Evolutionary conservation across 257 asterid species (phyloP).

Genomic region (Coffea canephora): DNA sequence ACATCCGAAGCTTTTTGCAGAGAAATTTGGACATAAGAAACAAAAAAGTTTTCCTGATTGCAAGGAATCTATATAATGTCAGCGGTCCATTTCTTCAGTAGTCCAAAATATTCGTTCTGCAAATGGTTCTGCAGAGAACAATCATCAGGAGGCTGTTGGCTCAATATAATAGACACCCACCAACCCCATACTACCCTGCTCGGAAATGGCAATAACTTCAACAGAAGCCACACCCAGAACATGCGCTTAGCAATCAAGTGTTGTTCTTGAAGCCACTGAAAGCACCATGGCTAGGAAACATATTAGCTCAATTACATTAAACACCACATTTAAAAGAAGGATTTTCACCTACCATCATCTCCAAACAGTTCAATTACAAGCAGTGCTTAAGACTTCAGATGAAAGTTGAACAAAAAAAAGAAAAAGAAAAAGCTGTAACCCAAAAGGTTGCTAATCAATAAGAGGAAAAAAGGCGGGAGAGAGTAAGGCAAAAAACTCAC

Average conservation of each 20-base stretch:
- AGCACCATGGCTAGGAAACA: neutral
- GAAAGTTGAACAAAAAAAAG: neutral
- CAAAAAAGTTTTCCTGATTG: neutral
- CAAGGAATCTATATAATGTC: neutral
- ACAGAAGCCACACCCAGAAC: neutral
- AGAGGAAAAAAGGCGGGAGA: neutral
- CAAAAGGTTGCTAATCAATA: neutral
- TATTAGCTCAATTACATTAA: neutral
- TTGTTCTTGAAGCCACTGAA: neutral
- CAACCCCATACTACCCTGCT: neutral
- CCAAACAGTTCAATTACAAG: neutral
- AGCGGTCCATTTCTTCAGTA: neutral
- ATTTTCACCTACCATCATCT: neutral
- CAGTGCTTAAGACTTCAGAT: neutral
- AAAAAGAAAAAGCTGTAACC: neutral
- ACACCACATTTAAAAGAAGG: neutral
- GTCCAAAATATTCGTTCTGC: neutral
- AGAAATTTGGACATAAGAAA: neutral
- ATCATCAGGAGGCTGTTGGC: neutral
- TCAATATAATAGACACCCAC: neutral
- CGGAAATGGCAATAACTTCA: neutral
- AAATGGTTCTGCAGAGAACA: neutral
- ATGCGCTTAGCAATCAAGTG: neutral
- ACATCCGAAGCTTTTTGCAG: neutral
- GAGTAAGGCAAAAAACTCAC: slow-evolving; percentile 40